Conservation (phyloP, 495 filamentous ascomycete genomes). For the Apiosordaria backusii region DNA sequence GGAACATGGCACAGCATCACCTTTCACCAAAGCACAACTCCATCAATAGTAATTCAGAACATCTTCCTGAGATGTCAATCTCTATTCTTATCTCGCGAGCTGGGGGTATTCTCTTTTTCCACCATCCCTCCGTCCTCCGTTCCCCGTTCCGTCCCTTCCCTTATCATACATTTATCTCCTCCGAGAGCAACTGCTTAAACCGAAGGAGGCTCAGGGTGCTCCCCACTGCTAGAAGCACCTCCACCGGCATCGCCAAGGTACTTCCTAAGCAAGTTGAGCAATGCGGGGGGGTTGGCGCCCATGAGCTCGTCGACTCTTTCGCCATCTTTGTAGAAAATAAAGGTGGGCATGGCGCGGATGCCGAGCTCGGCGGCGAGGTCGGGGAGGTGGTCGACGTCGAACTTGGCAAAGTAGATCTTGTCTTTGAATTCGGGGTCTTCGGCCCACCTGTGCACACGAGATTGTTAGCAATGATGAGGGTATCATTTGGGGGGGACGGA, state of each 20-base stretch:
- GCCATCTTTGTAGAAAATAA: conserved; percentile 79
- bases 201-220: background rate
- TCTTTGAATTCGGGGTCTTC: conserved; percentile 43
- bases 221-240: background rate
- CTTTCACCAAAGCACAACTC: no score
- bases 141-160: background rate
- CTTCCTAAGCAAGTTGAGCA: conserved; percentile 23
- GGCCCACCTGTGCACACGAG: conserved; percentile 47
- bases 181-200: background rate
- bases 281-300: conserved; percentile 66
- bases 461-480: background rate
- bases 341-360: conserved; percentile 95
- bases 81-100: no score
- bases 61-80: no score
- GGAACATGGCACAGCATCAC: no score
- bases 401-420: conserved; percentile 73
- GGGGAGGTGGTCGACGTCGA: conserved; percentile 83
- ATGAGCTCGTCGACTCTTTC: conserved; percentile 61
- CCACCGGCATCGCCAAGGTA: background rate
- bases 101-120: background rate
- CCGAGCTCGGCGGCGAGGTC: conserved; percentile 74
- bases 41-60: no score
- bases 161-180: background rate
- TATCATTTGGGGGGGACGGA: background rate
- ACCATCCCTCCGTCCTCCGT: no score